Evolutionary conservation across 257 asterid genomes (phyloP), one percentile per base, ranked within the genome.

Genomic region (Solanum acaule): DNA sequence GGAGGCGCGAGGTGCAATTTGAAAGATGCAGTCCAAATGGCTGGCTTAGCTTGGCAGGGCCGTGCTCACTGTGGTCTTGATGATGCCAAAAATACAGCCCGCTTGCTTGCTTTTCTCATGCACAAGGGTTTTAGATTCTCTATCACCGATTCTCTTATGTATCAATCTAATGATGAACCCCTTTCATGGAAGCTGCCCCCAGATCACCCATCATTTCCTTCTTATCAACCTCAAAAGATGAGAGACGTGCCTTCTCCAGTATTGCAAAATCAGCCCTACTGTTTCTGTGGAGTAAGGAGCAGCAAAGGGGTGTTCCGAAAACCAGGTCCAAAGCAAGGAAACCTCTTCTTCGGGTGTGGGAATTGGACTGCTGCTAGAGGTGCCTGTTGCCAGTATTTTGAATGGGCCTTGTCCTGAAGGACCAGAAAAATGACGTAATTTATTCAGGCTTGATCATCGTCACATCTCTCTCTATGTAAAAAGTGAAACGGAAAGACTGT

Each of bases 31-130:
- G 98, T 96, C 23, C 95, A 96, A 92, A 92, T 90, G 88, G 95
- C 98, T 40, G 98, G 99, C 85, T 92, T 96, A 61, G 84, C 91
- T 35, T 96, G 99, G 99, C 96, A 93, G 92, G 99, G 98, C 9
- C 98, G 98, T 52, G 93, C 99, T 37, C 99, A 96, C 87, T 96
- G 98, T 88, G 99, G 99, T 73, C 91, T 95, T 52, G 99, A 96
- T 90, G 98, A 96, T 88, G 99, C 99, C 44, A 96, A 91, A 83
- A 96, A 96, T 93, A 95, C 99, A 4, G 99, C 99, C 76, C 94
- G 94, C 63, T 86, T 96, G 35, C 96, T 96, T 77, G 87, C 95
- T 37, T 70, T 89, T 76, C 93, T 96, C 42, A 94, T 96, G 96
- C 93, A 87, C 71, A 92, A 44, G 90, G 98, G 99, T 52, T 91